These are phyloP conservation scores for Clathrospora elynae DNA, from an alignment of 2,329 filamentous ascomycete species.

Conservation along the genomic window DNA sequence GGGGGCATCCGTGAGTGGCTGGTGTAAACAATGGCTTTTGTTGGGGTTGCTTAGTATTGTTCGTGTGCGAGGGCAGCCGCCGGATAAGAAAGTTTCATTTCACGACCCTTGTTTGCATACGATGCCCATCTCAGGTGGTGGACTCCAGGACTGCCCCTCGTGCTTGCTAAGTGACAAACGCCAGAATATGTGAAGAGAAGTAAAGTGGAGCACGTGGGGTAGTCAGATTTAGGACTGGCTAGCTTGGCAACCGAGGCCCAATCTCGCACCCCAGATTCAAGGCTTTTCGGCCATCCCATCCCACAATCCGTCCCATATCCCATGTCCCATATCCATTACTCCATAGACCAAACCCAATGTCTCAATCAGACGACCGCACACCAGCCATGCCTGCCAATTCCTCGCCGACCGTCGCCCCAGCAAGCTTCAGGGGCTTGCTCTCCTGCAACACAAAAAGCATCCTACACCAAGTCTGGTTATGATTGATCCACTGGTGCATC, in stretches of 20 bases:
- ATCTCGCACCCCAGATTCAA: too few species aligned
- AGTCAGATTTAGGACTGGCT: constrained; percentile 19
- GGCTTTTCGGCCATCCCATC: neutral
- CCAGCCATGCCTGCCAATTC: constrained; percentile 45
- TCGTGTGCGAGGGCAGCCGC: constrained; percentile 17
- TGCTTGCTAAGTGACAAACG: constrained; percentile 1
- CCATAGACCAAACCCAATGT: neutral
- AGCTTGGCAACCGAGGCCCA: constrained; percentile 25
- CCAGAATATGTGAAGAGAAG: constrained; percentile 8
- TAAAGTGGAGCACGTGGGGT: constrained; percentile 20
- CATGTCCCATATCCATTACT: neutral
- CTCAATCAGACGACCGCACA: constrained; percentile 43
- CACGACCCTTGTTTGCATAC: constrained; percentile 5
- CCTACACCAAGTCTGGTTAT: constrained; percentile 41
- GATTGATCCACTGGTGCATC: constrained; percentile 50
- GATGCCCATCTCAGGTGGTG: neutral
- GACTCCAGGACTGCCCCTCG: constrained; percentile 7
- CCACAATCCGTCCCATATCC: neutral
- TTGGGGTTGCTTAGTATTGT: constrained; percentile 37
- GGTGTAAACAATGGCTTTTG: constrained; percentile 32
- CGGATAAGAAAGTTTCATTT: constrained; percentile 12
- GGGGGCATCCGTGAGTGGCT: constrained; percentile 27
- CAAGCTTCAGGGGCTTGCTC: constrained; percentile 42
- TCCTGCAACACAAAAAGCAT: constrained; percentile 49
- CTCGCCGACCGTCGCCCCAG: constrained; percentile 41